Base-by-base conservation (phyloP, 2,329 filamentous ascomycete species). In the Endoconidiophora polonica region DNA sequence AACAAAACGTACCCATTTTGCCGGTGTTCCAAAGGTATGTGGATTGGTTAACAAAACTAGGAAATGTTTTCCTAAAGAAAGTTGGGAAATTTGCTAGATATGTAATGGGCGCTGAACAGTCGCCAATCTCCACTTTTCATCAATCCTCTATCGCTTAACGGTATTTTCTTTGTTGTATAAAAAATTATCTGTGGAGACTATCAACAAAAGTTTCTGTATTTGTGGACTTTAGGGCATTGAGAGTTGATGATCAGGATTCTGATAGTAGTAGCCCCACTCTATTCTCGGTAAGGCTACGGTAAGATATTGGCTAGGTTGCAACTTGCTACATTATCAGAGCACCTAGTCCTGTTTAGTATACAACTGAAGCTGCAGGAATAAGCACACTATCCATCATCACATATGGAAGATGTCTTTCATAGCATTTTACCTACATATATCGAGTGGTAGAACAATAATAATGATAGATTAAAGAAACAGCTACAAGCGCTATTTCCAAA, bases 1-100 rank as follows among this genome's bases (percentile, higher is more conserved):
- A 47, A 50, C 44, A 45, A 49, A 49, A 53, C 51, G 39, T 53
- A 53, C 51, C 51, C 51, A 53, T 53, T 53, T 53, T 53, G 51
- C 44, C 51, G 51, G 40, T 48, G 51, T 50, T 49, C 51, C 47
- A 49, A 44, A 49, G 16, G 43, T 53, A 50, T 53, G 47, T 47
- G 51, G 47, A 43, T 53, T 53, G 46, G 39, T 29, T 33, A 38
- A 52, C 37, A 44, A 43, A 36, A 38, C 36, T 18, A 48, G 44
- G 26, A 37, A 38, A 24, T n/a, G n/a, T 46, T 44, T 20, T 18
- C 16, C 18, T 36, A 23, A 36, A 20, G 26, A 20, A 49, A 44
- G 46, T 26, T 44, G 47, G 20, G 40, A 43, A 49, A 38, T 46
- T 39, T 14, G 18, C 12, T 16, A 33, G 36, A 14, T 4, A n/a